These are phyloP conservation scores for Clohesyomyces aquaticus DNA, from an alignment of 495 filamentous ascomycete species.

Conservation along the genomic window DNA sequence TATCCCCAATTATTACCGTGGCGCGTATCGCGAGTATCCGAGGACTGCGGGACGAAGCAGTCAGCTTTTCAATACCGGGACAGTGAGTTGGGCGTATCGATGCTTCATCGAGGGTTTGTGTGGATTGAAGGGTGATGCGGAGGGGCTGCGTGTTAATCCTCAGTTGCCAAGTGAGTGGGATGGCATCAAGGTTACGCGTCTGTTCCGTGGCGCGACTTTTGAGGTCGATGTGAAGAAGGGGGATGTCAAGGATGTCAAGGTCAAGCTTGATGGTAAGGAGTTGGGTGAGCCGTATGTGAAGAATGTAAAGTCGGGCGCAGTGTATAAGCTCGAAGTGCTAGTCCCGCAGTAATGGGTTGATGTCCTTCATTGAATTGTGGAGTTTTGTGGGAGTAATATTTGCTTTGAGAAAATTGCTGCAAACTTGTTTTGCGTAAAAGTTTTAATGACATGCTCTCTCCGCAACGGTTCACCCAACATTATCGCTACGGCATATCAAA, in stretches of 20 bases:
- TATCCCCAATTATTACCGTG: conserved; percentile 63
- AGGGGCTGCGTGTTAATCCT: conserved; percentile 53
- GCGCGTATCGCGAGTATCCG: conserved; percentile 55
- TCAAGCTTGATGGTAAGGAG: conserved; percentile 35
- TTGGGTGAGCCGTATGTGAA: conserved; percentile 16
- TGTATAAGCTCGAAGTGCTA: conserved; percentile 18
- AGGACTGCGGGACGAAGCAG: conserved; percentile 59
- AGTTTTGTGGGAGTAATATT: too few species aligned
- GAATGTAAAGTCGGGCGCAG: conserved; percentile 15
- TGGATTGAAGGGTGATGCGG: conserved; percentile 54
- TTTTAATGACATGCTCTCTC: background rate
- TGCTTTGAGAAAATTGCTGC: background rate
- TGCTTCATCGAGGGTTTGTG: conserved; percentile 59
- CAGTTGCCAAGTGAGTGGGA: conserved; percentile 57
- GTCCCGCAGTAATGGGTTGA: conserved; percentile 23
- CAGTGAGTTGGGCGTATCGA: conserved; percentile 59
- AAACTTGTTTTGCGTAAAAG: background rate
- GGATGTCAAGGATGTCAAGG: conserved; percentile 52
- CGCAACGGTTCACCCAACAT: background rate
- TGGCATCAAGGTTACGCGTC: conserved; percentile 53
- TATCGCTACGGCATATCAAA: too few species aligned
- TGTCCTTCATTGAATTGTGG: too few species aligned
- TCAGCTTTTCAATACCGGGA: conserved; percentile 63
- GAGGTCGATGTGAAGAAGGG: conserved; percentile 51
- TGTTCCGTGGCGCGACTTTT: conserved; percentile 58